These are phyloP conservation scores for Populus euphratica DNA, from an alignment of 345 rosid species.

Conservation along the genomic window DNA sequence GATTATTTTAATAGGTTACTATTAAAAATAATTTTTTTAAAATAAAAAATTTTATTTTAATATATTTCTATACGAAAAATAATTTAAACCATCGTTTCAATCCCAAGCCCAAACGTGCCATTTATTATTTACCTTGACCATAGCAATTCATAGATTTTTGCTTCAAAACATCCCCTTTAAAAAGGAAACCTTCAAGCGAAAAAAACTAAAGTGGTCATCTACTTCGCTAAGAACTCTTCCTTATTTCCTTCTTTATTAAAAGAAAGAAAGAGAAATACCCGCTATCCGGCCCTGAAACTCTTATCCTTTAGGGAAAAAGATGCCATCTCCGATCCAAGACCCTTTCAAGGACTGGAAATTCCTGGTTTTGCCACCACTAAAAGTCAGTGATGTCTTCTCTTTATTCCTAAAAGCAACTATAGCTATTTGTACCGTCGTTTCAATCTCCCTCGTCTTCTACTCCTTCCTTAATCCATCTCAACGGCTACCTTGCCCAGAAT, in stretches of 20 bases:
- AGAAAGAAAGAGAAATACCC: not conserved
- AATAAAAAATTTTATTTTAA: too few species aligned
- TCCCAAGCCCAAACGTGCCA: too few species aligned
- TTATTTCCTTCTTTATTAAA: not conserved
- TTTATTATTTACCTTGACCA: not conserved
- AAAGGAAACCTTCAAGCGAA: not conserved
- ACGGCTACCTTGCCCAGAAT: conserved; percentile 22
- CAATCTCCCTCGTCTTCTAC: conserved; percentile 41
- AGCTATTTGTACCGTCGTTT: conserved; percentile 37
- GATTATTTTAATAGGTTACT: too few species aligned
- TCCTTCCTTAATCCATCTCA: conserved; percentile 32
- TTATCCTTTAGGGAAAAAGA: not conserved
- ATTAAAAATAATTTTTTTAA: too few species aligned
- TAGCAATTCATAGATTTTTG: not conserved
- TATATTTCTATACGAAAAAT: too few species aligned
- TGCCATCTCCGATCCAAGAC: conserved; percentile 33
- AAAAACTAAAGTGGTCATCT: not conserved
- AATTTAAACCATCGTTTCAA: too few species aligned
- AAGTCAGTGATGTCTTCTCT: conserved; percentile 32
- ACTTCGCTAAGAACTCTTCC: not conserved
- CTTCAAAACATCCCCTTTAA: not conserved
- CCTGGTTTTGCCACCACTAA: conserved; percentile 30
- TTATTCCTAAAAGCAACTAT: conserved; percentile 38
- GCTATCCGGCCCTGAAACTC: not conserved
- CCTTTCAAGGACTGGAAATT: conserved; percentile 37